Conservation (phyloP, 257 asterid genomes). For the Leonotis leonurus region DNA sequence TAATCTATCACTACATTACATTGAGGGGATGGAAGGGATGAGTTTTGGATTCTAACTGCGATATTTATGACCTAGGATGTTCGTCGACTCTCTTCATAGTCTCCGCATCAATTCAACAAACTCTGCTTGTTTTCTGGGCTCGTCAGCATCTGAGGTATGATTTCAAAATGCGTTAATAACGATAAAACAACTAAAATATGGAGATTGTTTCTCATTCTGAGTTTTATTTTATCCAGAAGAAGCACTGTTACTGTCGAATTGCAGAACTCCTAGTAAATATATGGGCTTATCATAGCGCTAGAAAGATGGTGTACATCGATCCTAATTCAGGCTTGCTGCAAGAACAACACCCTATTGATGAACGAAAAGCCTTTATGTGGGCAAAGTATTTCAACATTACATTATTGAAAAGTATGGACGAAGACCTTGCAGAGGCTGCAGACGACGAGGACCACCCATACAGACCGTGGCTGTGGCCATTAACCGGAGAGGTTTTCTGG, state of each 20-base stretch:
- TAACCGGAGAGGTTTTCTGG: slow-evolving; percentile 94
- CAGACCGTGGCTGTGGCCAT: slow-evolving; percentile 87
- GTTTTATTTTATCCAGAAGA: slow-evolving; percentile 45
- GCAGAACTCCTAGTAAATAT: slow-evolving; percentile 77
- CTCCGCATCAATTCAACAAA: slow-evolving; percentile 38
- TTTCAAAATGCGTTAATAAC: background rate
- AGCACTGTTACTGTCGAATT: slow-evolving; percentile 80
- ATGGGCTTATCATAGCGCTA: slow-evolving; percentile 94
- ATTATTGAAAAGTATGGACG: slow-evolving; percentile 80
- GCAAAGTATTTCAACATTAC: slow-evolving; percentile 58
- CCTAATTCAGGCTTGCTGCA: slow-evolving; percentile 61
- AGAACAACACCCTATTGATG: slow-evolving; percentile 77
- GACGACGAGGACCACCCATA: slow-evolving; percentile 81
- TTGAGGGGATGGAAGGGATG: no score
- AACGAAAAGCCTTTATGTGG: slow-evolving; percentile 81
- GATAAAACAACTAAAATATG: background rate
- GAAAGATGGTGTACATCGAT: slow-evolving; percentile 74
- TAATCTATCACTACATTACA: no score
- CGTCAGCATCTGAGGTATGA: slow-evolving; percentile 58
- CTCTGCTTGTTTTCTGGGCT: slow-evolving; percentile 54
- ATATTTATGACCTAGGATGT: slow-evolving; percentile 59
- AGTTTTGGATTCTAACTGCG: slow-evolving; percentile 11
- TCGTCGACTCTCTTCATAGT: slow-evolving; percentile 74
- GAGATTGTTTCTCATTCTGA: slow-evolving; percentile 21
- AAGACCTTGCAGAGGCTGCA: slow-evolving; percentile 96